These are phyloP conservation scores for Monosporascus sp. DNA, from an alignment of 2,329 filamentous ascomycete genomes.

Conservation along the genomic window DNA sequence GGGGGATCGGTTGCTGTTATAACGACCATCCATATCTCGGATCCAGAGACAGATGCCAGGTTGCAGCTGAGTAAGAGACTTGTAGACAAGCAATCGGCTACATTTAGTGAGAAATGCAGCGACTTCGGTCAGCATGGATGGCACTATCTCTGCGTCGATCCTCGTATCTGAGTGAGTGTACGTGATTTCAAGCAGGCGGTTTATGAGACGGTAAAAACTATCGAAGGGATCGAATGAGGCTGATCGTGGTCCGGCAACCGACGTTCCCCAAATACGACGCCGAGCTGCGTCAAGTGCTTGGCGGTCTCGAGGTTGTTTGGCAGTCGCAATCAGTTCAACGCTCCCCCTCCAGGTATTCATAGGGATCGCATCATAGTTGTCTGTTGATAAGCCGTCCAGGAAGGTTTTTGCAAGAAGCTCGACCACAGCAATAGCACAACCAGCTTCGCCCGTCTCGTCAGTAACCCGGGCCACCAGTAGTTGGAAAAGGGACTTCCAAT, in stretches of 20 bases:
- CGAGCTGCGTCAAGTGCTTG: constrained; percentile 61
- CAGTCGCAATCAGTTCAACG: constrained; percentile 38
- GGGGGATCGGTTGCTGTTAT: constrained; percentile 36
- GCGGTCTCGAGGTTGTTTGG: constrained; percentile 52
- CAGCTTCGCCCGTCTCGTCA: constrained; percentile 61
- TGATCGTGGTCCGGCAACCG: constrained; percentile 32
- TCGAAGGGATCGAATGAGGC: constrained; percentile 57
- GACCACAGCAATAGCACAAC: constrained; percentile 59
- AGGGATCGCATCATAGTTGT: constrained; percentile 11
- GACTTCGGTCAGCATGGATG: constrained; percentile 48
- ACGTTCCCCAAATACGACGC: constrained; percentile 60
- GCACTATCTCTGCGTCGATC: constrained; percentile 31
- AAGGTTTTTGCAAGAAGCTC: constrained; percentile 63
- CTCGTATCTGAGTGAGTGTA: constrained; percentile 44
- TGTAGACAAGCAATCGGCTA: constrained; percentile 43
- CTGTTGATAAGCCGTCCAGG: constrained; percentile 28
- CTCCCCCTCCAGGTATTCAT: constrained; percentile 29
- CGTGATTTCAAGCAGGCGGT: constrained; percentile 43
- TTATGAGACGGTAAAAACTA: constrained; percentile 57
- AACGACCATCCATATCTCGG: constrained; percentile 44
- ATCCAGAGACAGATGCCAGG: constrained; percentile 59
- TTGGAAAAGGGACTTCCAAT: constrained; percentile 52
- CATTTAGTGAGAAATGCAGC: constrained; percentile 46
- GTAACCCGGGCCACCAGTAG: constrained; percentile 50
- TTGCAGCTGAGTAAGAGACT: constrained; percentile 56